Percentiles rank a stretch among this genome's conserved stretches.
These are phyloP conservation scores for Rhodotorula diobovata DNA, from an alignment of 768 basidiomycete species.

Conservation along the genomic window DNA sequence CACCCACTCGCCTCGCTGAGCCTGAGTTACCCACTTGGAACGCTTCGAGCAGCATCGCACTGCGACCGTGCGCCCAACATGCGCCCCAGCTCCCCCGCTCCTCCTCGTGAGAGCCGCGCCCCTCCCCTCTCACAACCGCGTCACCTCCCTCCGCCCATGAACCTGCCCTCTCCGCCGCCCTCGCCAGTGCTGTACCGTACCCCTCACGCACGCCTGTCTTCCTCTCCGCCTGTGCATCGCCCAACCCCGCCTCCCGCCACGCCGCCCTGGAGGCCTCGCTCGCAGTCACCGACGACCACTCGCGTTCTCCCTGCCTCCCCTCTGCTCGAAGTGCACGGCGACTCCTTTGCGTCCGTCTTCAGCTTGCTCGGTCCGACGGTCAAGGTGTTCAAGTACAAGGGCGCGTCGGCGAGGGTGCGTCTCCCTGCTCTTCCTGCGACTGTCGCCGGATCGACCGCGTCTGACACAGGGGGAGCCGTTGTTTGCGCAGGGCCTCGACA, in stretches of 20 bases:
- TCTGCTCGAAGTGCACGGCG: constrained; percentile 9
- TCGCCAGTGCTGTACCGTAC: background rate
- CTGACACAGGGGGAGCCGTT: background rate
- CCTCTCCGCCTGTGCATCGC: background rate
- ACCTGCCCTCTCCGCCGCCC: background rate
- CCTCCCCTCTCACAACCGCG: background rate
- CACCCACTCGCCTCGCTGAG: too few relatives aligned
- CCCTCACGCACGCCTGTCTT: background rate
- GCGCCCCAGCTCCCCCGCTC: background rate
- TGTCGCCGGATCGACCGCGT: too few relatives aligned
- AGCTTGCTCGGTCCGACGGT: background rate
- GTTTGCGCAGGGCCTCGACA: constrained; percentile 19
- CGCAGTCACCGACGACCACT: background rate
- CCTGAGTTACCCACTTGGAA: too few relatives aligned
- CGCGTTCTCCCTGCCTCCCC: background rate
- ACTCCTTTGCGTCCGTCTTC: constrained; percentile 17
- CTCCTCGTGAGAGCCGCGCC: background rate
- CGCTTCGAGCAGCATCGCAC: too few relatives aligned
- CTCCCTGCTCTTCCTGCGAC: background rate
- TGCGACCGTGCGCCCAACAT: too few relatives aligned
- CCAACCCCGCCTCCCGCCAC: background rate
- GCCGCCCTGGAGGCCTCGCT: background rate
- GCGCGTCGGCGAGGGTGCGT: background rate
- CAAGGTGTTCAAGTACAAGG: background rate
- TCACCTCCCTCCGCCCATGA: background rate